A percentile compares a stretch with the other conserved stretches of the same genome.
Conservation (phyloP, 371 early-diverging fungal genomes). For the Actinomucor elegans region DNA sequence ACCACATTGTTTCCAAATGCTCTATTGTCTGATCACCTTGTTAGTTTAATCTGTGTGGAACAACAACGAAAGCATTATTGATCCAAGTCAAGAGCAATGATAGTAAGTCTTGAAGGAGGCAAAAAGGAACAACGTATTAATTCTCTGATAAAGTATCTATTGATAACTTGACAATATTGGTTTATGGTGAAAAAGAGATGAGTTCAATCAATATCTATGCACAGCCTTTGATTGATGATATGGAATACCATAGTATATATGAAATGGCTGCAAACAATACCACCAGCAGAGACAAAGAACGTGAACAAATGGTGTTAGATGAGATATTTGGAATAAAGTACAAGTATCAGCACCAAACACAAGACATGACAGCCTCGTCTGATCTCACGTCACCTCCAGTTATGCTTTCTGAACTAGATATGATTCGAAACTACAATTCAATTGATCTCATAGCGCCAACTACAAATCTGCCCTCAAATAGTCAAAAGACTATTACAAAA, state of each 20-base stretch:
- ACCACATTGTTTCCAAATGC: neutral
- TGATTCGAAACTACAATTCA: neutral
- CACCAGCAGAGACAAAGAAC: neutral
- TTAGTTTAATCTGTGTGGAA: constrained; percentile 7
- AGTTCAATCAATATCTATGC: neutral
- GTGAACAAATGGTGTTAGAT: neutral
- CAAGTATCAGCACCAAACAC: neutral
- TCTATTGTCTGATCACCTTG: neutral
- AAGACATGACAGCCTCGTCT: neutral
- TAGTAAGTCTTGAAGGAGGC: too few species aligned
- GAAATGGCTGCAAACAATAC: neutral
- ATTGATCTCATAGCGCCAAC: too few species aligned
- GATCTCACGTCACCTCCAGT: neutral
- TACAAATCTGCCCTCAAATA: neutral
- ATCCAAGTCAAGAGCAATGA: neutral
- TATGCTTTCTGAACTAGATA: neutral
- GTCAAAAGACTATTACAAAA: too few species aligned
- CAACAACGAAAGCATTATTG: constrained; percentile 6
- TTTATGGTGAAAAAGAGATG: neutral
- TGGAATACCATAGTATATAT: neutral
- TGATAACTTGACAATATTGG: neutral
- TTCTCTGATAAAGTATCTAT: too few species aligned
- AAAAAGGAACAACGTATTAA: too few species aligned
- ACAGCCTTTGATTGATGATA: constrained; percentile 1
- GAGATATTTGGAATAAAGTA: constrained; percentile 6